Evolutionary conservation across 306 rosid genomes (phyloP).

Genomic region (Dryas octopetala): DNA sequence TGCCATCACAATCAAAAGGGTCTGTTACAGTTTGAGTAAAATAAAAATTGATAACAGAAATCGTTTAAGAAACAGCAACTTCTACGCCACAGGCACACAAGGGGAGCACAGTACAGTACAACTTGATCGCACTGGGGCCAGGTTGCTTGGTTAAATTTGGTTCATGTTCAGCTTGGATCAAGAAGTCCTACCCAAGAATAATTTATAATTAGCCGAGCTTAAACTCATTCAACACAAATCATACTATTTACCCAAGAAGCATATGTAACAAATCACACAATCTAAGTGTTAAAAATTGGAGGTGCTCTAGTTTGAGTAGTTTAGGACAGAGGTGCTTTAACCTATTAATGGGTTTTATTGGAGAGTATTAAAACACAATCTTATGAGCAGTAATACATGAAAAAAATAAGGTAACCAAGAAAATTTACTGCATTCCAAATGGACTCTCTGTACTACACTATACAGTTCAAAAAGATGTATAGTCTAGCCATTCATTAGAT

Average conservation of each 20-base stretch:
- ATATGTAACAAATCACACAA: neutral
- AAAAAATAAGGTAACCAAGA: neutral
- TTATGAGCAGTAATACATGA: neutral
- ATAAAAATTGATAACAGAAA: slow-evolving; percentile 10
- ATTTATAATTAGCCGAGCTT: slow-evolving; percentile 29
- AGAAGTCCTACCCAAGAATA: slow-evolving; percentile 37
- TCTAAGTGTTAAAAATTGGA: neutral
- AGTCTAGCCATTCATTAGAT: neutral
- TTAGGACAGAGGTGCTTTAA: neutral
- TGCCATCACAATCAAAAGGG: neutral
- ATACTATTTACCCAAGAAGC: neutral
- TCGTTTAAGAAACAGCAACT: neutral
- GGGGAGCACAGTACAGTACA: slow-evolving; percentile 16
- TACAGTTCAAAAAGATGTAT: neutral
- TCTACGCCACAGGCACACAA: slow-evolving; percentile 1
- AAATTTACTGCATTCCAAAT: neutral
- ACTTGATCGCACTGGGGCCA: slow-evolving; percentile 15
- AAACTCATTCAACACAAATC: neutral
- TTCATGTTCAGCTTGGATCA: slow-evolving; percentile 36
- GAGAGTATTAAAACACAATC: neutral
- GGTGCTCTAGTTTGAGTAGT: neutral
- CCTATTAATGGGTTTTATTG: neutral
- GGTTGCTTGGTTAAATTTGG: slow-evolving; percentile 22
- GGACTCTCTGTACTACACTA: too few species aligned
- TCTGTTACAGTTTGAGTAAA: neutral